These are phyloP conservation scores for Phytophthora vignae DNA, from an alignment of 352 stramenopile genomes.

Conservation along the genomic window DNA sequence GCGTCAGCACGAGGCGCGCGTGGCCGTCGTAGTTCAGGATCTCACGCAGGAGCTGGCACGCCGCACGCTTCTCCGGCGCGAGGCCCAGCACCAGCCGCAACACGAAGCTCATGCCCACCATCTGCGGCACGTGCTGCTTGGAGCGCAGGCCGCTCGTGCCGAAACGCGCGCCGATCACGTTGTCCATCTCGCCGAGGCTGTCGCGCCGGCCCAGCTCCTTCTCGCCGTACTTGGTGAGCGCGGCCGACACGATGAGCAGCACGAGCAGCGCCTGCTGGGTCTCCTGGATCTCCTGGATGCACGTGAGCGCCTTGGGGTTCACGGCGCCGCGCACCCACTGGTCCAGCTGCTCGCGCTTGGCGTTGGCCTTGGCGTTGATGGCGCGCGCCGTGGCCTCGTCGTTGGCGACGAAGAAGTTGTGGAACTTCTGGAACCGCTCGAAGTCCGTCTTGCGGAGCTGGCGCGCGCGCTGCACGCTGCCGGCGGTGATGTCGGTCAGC, in stretches of 20 bases:
- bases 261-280: conserved; percentile 7
- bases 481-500: conserved; percentile 3
- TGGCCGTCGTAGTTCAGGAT: conserved; percentile 10
- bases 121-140: neutral
- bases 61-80: conserved; percentile 11
- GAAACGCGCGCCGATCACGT: neutral
- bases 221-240: conserved; percentile 22
- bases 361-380: conserved; percentile 5
- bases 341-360: conserved; percentile 16
- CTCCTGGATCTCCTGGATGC: conserved; percentile 19
- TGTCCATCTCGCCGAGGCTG: conserved; percentile 11
- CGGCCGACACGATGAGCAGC: conserved; percentile 15
- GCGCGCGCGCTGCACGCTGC: conserved; percentile 11
- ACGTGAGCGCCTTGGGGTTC: conserved; percentile 4
- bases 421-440: conserved; percentile 11
- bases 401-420: conserved; percentile 18
- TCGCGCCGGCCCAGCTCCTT: conserved; percentile 4
- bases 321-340: conserved; percentile 9
- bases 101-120: conserved; percentile 8
- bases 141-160: conserved; percentile 4
- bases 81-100: conserved; percentile 15
- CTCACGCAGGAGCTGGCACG: conserved; percentile 5
- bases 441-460: conserved; percentile 15
- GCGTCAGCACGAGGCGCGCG: conserved; percentile 9
- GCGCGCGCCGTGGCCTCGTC: neutral